Conservation (phyloP, 179 eudicot species). For the Beta macrorhiza region DNA sequence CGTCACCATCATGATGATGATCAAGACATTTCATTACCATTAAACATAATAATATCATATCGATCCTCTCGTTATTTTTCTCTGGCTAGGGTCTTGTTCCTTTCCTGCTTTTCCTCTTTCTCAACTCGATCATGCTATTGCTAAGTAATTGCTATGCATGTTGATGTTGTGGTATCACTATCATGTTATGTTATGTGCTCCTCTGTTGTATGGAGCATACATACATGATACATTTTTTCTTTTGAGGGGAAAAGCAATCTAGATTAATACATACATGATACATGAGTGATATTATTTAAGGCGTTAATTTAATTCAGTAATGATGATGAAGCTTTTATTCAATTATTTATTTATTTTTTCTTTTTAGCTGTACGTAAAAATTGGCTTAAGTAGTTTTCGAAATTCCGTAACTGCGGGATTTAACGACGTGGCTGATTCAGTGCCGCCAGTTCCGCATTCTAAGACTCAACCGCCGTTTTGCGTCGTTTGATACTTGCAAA, state of each 20-base stretch:
- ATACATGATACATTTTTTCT: background rate
- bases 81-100: background rate
- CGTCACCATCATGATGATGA: slow-evolving; percentile 16
- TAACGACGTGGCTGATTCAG: slow-evolving; percentile 5
- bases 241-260: too few species aligned
- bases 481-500: background rate
- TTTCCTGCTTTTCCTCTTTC: slow-evolving; percentile 1
- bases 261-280: too few species aligned
- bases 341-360: too few species aligned
- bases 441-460: slow-evolving; percentile 5
- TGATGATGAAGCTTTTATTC: too few species aligned
- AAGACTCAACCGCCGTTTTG: slow-evolving; percentile 5
- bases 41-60: slow-evolving; percentile 1
- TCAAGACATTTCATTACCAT: slow-evolving; percentile 8
- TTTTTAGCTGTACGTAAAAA: background rate
- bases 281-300: background rate
- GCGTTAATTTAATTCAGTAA: too few species aligned
- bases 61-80: background rate
- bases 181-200: background rate
- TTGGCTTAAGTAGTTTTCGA: background rate
- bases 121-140: background rate
- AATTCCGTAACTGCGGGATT: background rate
- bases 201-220: too few species aligned
- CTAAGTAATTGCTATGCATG: background rate
- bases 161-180: background rate